Evolutionary conservation across 805 yeast species (phyloP).

Genomic region (Barnettozyma wickerhamii): DNA sequence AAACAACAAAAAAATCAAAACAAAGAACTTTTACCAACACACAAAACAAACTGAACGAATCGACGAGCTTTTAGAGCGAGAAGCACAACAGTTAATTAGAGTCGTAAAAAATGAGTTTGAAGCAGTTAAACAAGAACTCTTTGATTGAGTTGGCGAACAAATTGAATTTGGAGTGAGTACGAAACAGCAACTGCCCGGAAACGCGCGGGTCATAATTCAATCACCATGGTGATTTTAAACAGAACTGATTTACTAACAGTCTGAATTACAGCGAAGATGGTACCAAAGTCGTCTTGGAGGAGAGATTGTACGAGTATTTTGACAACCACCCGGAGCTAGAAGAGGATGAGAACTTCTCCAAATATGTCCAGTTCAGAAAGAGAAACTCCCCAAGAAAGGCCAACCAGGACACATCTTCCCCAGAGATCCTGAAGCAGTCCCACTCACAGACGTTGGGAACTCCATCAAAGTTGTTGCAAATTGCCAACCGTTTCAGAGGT

Average conservation of each 20-base stretch:
- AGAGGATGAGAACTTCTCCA: conserved; percentile 19
- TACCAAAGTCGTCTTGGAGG: conserved; percentile 28
- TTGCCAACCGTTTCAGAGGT: conserved; percentile 19
- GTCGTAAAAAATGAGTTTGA: conserved; percentile 27
- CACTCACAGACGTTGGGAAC: conserved; percentile 15
- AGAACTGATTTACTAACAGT: background rate
- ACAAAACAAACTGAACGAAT: too few relatives aligned
- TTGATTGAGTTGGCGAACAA: conserved; percentile 33
- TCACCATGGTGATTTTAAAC: background rate
- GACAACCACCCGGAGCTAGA: conserved; percentile 30
- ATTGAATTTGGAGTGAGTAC: conserved; percentile 32
- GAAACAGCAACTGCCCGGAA: too few relatives aligned
- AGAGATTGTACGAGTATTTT: conserved; percentile 24
- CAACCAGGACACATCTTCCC: conserved; percentile 12
- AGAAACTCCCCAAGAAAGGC: conserved; percentile 26
- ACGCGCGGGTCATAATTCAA: background rate
- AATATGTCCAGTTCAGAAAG: conserved; percentile 24
- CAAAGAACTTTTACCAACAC: background rate
- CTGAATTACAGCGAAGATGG: conserved; percentile 23
- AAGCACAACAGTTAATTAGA: too few relatives aligned
- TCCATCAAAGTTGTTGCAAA: conserved; percentile 18
- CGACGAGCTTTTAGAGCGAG: too few relatives aligned
- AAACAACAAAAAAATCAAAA: conserved; percentile 6
- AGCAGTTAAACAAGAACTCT: conserved; percentile 32
- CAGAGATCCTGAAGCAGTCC: conserved; percentile 11